Evolutionary conservation across 129 eudicot species (phyloP), one percentile per base, ranked within the genome.

Genomic region (Helianthus tuberosus): DNA sequence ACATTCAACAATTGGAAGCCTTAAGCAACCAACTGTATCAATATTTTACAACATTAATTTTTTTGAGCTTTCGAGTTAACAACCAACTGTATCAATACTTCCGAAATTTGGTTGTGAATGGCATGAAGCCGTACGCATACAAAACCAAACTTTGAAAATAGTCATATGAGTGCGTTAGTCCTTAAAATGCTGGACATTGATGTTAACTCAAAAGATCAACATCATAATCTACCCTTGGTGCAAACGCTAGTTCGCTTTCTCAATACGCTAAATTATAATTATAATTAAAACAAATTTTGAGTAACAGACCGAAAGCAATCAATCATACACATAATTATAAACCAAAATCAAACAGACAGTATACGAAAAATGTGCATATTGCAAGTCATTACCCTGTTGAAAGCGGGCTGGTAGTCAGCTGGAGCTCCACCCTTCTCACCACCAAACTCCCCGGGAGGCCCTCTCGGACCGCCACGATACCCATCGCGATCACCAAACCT

Each of bases 381-480:
- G 23, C 23, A 20, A 20, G 23, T 0, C 27, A 43, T 82, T 80
- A 90, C 96, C 83, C 96, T 87, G 75, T 68, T 76, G 41, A 87
- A 90, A 49, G 93, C 83, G 46, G 96, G 96, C 72, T 90, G 93
- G 71, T 74, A 90, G 50, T 87, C 96, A 54, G 93, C 96, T 1
- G 96, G 96, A 58, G 96, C 96, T 39, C 96, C 96, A 6, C 90
- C 93, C 77, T 90, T 90, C 23, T 90, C 92, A 25, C 85, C 90
- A 11, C 86, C 90, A 15, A 80, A 83, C 12, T 87, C 93, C 66
- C 90, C 90, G 0, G 92, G 76, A 46, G 89, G 89, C 1, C 96
- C 97, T 80, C 96, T 79, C 13, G 93, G 93, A 23, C 98, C 98
- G n/a, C 84, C 96, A 77, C 98, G 93, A 84, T 92, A 92, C 0